Evolutionary conservation across 805 yeast species (phyloP), one percentile per base, ranked within the genome.

Genomic region (Millerozyma acaciae): DNA sequence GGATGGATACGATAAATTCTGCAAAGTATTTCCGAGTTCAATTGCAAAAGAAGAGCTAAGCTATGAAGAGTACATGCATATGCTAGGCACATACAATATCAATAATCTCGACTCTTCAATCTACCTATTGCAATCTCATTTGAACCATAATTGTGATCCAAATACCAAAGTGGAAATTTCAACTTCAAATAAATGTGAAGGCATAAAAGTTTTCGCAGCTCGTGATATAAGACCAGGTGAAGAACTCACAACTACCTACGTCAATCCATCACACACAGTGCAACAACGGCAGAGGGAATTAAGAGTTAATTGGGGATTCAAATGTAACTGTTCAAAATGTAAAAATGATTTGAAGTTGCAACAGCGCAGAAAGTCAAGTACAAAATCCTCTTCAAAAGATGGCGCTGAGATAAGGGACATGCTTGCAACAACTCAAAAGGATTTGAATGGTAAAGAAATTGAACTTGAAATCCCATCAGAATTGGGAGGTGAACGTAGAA

Each of bases 111-210:
- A 78, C 34, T 78, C 82, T 2, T 73, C 77, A 30, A 48, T 84
- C 12, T 85, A 67, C 51, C 64, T 76, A 39, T 50, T 69, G 6
- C 83, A 81, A 40, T 76, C 93, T 0, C 84, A 83, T 49, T 60
- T 85, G 47, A 85, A 85, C 49, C 95, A 86, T 51, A 69, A 67
- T 46, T 86, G 95, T 60, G 76, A 70, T 25, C 89, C 93, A 2
- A 84, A 80, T 47, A 78, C 79, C 3, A 65, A 69, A 21, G 79
- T 75, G 19, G 67, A 73, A 30, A 48, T 60, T 1, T 51, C 60
- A 5, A 65, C 65, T 14, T 59, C 62, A 6, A 36, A 45, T 13
- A 64, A 74, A 24, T 59, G 68, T 6, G 70, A 69, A 14, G 84
- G 84, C 4, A 64, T 85, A 41, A 75, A 71, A 43, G 75, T 81